Conservation (phyloP, 2,329 filamentous ascomycete genomes). For the Epichloe sp. region DNA sequence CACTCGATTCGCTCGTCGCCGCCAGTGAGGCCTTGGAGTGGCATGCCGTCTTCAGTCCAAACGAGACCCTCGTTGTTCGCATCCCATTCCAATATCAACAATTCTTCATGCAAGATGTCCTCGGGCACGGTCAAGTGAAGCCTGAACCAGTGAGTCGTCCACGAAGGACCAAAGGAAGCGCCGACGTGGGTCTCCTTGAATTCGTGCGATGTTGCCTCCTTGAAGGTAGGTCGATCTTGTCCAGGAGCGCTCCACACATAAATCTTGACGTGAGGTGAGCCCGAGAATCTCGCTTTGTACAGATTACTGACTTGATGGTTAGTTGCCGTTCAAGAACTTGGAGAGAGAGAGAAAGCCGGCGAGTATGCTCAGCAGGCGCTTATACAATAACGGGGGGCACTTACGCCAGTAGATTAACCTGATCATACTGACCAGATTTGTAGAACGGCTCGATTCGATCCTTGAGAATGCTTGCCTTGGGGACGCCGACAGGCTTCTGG, state of each 20-base stretch:
- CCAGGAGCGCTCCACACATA: slow-evolving; percentile 75
- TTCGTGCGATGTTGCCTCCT: slow-evolving; percentile 62
- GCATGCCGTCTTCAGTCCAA: slow-evolving; percentile 81
- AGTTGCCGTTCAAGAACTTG: not conserved
- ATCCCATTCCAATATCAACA: slow-evolving; percentile 95
- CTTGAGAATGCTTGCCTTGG: slow-evolving; percentile 75
- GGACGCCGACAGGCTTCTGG: slow-evolving; percentile 52
- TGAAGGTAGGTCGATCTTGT: slow-evolving; percentile 68
- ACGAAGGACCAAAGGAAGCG: slow-evolving; percentile 77
- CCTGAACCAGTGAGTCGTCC: slow-evolving; percentile 97
- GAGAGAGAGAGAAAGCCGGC: not conserved
- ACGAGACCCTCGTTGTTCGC: slow-evolving; percentile 88
- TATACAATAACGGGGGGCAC: slow-evolving; percentile 15
- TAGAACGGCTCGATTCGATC: slow-evolving; percentile 76
- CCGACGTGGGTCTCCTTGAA: slow-evolving; percentile 67
- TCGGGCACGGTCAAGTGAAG: slow-evolving; percentile 66
- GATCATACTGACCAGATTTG: slow-evolving; percentile 62
- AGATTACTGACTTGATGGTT: slow-evolving; percentile 17
- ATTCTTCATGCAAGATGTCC: slow-evolving; percentile 59
- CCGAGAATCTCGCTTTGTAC: slow-evolving; percentile 36
- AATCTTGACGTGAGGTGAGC: slow-evolving; percentile 67
- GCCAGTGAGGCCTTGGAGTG: slow-evolving; percentile 83
- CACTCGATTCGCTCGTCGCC: slow-evolving; percentile 82
- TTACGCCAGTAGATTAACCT: slow-evolving; percentile 59
- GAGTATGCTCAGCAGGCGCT: not conserved